phyloP scores from a whole-genome alignment of 1,139 yeast genomes.

The Suhomyces kunorum region DNA sequence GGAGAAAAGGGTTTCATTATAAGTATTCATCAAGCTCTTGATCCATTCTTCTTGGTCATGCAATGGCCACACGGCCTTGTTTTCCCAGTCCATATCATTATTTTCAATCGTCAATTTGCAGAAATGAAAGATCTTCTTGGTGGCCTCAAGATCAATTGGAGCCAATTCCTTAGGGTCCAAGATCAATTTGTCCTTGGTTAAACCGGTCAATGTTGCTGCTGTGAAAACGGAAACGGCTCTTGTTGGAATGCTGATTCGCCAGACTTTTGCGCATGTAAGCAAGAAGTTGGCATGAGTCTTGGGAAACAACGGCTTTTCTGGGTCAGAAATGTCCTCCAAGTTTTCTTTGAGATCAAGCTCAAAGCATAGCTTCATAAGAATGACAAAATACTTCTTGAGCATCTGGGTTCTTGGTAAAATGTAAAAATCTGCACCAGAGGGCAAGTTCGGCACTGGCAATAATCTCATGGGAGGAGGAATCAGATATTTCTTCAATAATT shows the following conservation, averaged over 20 bases:
- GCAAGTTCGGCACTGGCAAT: slow-evolving; percentile 32
- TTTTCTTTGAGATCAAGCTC: slow-evolving; percentile 23
- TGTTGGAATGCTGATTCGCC: slow-evolving; percentile 62
- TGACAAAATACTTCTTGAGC: slow-evolving; percentile 33
- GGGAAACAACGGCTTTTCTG: slow-evolving; percentile 31
- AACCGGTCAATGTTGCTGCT: slow-evolving; percentile 49
- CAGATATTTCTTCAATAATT: slow-evolving; percentile 42
- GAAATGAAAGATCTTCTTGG: slow-evolving; percentile 31
- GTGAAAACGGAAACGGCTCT: slow-evolving; percentile 54
- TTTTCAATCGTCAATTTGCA: slow-evolving; percentile 37
- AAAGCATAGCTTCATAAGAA: slow-evolving; percentile 31
- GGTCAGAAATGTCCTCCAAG: slow-evolving; percentile 20
- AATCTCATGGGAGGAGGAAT: slow-evolving; percentile 36
- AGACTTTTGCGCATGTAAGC: slow-evolving; percentile 50
- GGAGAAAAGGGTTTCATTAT: slow-evolving; percentile 49
- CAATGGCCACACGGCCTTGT: slow-evolving; percentile 43
- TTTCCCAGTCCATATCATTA: slow-evolving; percentile 38
- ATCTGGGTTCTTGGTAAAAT: slow-evolving; percentile 44
- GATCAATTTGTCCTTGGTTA: slow-evolving; percentile 35
- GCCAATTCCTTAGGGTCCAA: slow-evolving; percentile 30
- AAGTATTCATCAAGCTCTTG: slow-evolving; percentile 48
- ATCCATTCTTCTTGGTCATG: slow-evolving; percentile 57
- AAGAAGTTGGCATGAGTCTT: slow-evolving; percentile 47
- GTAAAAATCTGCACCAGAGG: slow-evolving; percentile 37
- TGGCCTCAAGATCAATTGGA: slow-evolving; percentile 33